phyloP scores from a whole-genome alignment of 345 rosid genomes.

The Eucalyptus erythrocorys region DNA sequence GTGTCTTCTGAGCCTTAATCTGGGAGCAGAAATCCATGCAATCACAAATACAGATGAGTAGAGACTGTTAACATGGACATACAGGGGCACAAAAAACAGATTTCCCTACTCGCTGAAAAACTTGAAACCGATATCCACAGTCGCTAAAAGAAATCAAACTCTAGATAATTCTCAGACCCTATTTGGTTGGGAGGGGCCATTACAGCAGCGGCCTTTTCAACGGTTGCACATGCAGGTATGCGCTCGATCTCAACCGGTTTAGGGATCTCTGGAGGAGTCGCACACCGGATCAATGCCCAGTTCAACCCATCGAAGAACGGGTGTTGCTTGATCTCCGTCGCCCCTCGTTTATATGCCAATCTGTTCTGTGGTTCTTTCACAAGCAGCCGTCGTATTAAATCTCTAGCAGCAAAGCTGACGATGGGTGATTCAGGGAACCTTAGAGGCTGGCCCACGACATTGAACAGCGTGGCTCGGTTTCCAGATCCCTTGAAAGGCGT shows the following conservation, averaged over 20 bases:
- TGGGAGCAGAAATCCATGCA: not conserved
- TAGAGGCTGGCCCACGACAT: slow-evolving; percentile 89
- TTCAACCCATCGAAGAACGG: slow-evolving; percentile 90
- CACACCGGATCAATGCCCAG: slow-evolving; percentile 87
- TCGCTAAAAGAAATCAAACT: slow-evolving; percentile 84
- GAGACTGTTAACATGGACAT: slow-evolving; percentile 4
- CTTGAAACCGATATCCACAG: slow-evolving; percentile 2
- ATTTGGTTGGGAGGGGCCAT: slow-evolving; percentile 22
- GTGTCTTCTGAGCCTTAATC: not conserved
- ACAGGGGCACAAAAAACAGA: slow-evolving; percentile 16
- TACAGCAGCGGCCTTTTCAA: slow-evolving; percentile 34
- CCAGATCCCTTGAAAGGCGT: slow-evolving; percentile 94
- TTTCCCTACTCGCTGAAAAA: slow-evolving; percentile 21
- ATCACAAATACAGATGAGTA: not conserved
- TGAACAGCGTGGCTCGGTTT: slow-evolving; percentile 73
- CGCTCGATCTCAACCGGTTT: slow-evolving; percentile 61
- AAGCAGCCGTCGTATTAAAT: slow-evolving; percentile 65
- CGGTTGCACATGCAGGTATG: slow-evolving; percentile 22
- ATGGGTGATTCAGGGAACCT: slow-evolving; percentile 71
- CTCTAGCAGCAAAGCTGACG: slow-evolving; percentile 81
- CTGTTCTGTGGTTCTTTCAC: slow-evolving; percentile 87
- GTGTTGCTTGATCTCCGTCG: slow-evolving; percentile 91
- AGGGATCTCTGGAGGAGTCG: slow-evolving; percentile 86
- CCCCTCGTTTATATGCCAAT: slow-evolving; percentile 77
- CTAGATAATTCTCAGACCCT: slow-evolving; percentile 76